Conservation (phyloP, 2,329 filamentous ascomycete genomes). For the Sordariomycetes sp. region DNA sequence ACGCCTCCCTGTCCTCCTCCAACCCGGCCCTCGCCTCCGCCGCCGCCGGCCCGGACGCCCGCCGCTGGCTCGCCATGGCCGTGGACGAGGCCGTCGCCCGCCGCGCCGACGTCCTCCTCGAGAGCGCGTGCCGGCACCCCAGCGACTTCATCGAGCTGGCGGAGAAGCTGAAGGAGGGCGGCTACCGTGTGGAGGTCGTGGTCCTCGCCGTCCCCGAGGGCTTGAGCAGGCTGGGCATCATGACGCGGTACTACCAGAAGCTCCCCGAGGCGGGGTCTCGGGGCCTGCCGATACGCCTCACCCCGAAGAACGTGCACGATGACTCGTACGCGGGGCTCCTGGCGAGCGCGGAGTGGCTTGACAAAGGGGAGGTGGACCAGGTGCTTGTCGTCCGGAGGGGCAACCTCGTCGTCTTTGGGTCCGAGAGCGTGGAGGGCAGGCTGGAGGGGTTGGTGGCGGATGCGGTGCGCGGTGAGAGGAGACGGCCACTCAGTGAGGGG, state of each 20-base stretch:
- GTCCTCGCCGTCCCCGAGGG: constrained; percentile 29
- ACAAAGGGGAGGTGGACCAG: constrained; percentile 19
- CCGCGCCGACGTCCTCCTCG: constrained; percentile 26
- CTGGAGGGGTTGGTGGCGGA: constrained; percentile 9
- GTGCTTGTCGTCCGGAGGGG: constrained; percentile 27
- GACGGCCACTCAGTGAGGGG: constrained; percentile 14
- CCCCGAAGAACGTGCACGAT: constrained; percentile 31
- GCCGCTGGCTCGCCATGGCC: constrained; percentile 31
- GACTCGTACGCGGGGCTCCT: constrained; percentile 29
- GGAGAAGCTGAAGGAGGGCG: constrained; percentile 17
- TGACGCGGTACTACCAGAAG: constrained; percentile 25
- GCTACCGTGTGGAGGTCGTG: constrained; percentile 27
- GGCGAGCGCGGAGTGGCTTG: constrained; percentile 24
- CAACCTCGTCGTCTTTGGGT: constrained; percentile 20
- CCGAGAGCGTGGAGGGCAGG: constrained; percentile 5
- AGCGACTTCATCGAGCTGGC: constrained; percentile 27
- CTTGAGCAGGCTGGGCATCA: constrained; percentile 29
- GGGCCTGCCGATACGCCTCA: constrained; percentile 26
- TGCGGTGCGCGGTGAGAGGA: constrained; percentile 15
- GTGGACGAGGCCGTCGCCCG: constrained; percentile 19
- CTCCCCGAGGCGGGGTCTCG: constrained; percentile 22
- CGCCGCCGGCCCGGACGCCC: constrained; percentile 28
- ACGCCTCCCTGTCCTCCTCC: constrained; percentile 18
- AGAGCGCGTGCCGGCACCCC: constrained; percentile 32
- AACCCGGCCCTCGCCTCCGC: constrained; percentile 19